These are phyloP conservation scores for Kazachstania psychrophila DNA, from an alignment of 805 yeast genomes.

Conservation along the genomic window DNA sequence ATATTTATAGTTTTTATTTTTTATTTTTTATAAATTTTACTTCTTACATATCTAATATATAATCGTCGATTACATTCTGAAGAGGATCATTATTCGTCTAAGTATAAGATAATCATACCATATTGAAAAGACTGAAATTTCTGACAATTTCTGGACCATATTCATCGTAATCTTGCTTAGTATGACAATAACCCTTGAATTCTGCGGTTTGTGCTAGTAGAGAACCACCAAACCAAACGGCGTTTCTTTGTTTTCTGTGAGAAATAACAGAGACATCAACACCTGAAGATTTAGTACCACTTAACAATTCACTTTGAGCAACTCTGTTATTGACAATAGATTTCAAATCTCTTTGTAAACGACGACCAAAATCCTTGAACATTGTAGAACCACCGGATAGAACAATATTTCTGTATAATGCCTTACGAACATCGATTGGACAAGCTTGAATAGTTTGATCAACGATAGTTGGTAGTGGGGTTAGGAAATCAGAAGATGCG, in stretches of 20 bases:
- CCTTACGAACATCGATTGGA: conserved; percentile 97
- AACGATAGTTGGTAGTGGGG: conserved; percentile 93
- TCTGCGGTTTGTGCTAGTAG: conserved; percentile 94
- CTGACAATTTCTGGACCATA: conserved; percentile 96
- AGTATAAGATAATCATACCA: conserved; percentile 43
- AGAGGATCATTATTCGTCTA: background rate
- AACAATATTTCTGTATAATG: conserved; percentile 89
- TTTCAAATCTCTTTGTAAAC: conserved; percentile 91
- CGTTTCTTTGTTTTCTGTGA: conserved; percentile 95
- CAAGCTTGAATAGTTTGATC: conserved; percentile 91
- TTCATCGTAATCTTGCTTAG: conserved; percentile 95
- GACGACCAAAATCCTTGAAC: conserved; percentile 97
- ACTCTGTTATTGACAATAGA: conserved; percentile 82
- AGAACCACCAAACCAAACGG: conserved; percentile 99
- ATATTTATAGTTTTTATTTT: background rate
- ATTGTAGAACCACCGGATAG: conserved; percentile 96
- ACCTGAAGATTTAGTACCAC: conserved; percentile 76
- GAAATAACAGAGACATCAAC: conserved; percentile 94
- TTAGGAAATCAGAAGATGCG: conserved; percentile 86
- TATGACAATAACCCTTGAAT: conserved; percentile 91
- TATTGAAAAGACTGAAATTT: conserved; percentile 89
- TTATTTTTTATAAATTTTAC: background rate
- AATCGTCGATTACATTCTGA: too few relatives aligned
- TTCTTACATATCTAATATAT: background rate
- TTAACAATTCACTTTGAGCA: conserved; percentile 63